phyloP scores from a whole-genome alignment of 164 flowering plant genomes.

The Chloranthus sessilifolius region DNA sequence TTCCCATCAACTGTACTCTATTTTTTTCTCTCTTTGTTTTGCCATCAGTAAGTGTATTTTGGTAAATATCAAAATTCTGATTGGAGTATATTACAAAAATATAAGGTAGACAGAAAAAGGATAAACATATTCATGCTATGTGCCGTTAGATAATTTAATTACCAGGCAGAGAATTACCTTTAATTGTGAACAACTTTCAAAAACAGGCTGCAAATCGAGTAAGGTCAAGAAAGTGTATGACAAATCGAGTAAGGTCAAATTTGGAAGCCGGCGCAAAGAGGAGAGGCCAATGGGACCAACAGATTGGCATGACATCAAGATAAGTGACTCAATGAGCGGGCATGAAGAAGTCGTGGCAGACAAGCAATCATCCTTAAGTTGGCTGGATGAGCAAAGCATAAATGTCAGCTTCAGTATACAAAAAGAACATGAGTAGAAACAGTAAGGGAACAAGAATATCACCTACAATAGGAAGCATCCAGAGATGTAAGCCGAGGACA shows the following conservation, averaged over 20 bases:
- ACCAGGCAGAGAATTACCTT: no score
- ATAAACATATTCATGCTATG: no score
- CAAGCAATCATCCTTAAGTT: conserved; percentile 75
- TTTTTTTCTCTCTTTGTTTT: no score
- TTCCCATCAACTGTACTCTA: no score
- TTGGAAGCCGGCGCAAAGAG: conserved; percentile 48
- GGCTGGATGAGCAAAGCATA: conserved; percentile 46
- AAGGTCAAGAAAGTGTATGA: conserved; percentile 87
- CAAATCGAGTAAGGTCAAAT: conserved; percentile 69
- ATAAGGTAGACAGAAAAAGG: no score
- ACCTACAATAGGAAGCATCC: conserved; percentile 99
- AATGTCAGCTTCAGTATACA: conserved; percentile 10
- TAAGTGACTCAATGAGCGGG: conserved; percentile 59
- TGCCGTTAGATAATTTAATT: no score
- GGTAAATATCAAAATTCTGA: no score
- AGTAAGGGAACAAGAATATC: conserved; percentile 7
- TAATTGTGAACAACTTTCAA: conserved; percentile 62
- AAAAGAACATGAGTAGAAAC: background rate
- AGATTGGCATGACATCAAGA: conserved; percentile 87
- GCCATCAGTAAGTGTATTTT: no score
- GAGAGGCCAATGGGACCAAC: conserved; percentile 75
- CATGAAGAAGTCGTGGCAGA: conserved; percentile 71
- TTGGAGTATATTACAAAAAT: no score
- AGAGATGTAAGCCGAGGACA: conserved; percentile 72
- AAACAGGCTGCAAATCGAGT: conserved; percentile 67